Evolutionary conservation across 345 rosid genomes (phyloP), one percentile per base, ranked within the genome.

Genomic region (Jatropha curcas): DNA sequence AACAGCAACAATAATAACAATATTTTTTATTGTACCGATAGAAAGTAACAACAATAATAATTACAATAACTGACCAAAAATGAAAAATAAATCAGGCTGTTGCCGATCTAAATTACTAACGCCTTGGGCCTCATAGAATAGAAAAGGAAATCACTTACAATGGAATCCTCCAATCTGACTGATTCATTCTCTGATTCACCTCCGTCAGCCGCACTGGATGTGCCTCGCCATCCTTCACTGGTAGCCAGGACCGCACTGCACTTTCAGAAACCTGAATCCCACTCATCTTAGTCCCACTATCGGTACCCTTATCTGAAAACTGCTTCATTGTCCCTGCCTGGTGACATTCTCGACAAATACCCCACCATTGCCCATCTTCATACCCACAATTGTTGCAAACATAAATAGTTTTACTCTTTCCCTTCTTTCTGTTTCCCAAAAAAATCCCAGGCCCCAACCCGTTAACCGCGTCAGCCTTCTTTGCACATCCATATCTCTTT

Each of bases 331-430:
- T 84, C 71, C 93, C 98, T 1, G 77, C 86, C 30, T 33, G 50
- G 2, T 74, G 48, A 37, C 98, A 92, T 13, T 77, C 20, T 35
- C 89, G 87, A 71, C 98, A 94, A 62, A 71, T 67, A 1, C 97
- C 98, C 98, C 98, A 90, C 98, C 98, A 94, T 77, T 94, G 96
- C 10, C 91, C 97, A 0, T 88, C 89, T 9, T 87, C 41, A 53
- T 81, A 55, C n/a, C 97, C 98, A 64, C 98, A 94, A 52, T 67
- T 62, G n/a, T 80, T 77, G 68, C 97, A 94, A 55, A 94, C 98
- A 88, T 90, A 94, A 48, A 48, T 68, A 27, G 48, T 64, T 67
- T 74, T 87, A 55, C 25, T 72, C 72, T 73, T 79, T 79, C 85
- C 86, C 77, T 84, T 91, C 85, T 81, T 84, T 68, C 78, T 88